A percentile compares a stretch with the other conserved stretches of the same genome.
phyloP scores from a whole-genome alignment of 2,329 filamentous ascomycete genomes.

The Rosellinia necatrix region DNA sequence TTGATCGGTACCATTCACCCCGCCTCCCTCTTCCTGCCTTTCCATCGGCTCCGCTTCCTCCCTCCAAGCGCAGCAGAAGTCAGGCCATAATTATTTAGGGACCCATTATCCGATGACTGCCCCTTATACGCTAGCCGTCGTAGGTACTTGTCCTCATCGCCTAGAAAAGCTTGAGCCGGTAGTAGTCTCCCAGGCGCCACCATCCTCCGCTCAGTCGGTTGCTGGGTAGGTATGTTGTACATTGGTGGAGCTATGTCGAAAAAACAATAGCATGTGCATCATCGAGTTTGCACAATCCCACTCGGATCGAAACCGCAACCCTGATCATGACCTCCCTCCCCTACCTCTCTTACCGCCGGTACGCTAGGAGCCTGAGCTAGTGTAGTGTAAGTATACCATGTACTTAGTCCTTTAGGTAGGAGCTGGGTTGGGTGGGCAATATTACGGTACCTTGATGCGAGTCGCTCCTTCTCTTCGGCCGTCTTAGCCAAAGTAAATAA shows the following conservation, averaged over 20 bases:
- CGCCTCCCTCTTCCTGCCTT: constrained; percentile 1
- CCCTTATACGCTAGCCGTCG: no score
- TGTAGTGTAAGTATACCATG: no score
- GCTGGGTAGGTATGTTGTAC: not conserved
- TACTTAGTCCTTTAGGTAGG: not conserved
- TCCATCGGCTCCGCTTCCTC: constrained; percentile 22
- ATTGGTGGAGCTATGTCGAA: constrained; percentile 9
- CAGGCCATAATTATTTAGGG: constrained; percentile 33
- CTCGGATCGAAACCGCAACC: not conserved
- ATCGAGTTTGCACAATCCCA: constrained; percentile 18
- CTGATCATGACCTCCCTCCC: not conserved
- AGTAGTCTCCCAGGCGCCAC: constrained; percentile 6
- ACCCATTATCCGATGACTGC: constrained; percentile 23
- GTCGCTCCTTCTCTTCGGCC: not conserved
- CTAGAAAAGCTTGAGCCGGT: constrained; percentile 7
- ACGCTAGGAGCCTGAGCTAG: no score
- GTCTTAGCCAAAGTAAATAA: not conserved
- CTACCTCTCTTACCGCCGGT: not conserved
- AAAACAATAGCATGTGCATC: constrained; percentile 23
- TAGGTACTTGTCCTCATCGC: constrained; percentile 12
- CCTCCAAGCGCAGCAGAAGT: constrained; percentile 25
- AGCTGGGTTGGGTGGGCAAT: not conserved
- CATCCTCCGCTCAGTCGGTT: constrained; percentile 5
- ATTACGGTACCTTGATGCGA: not conserved
- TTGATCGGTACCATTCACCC: not conserved